Percentiles rank a stretch among this genome's conserved stretches.
Conservation (phyloP, 2,329 filamentous ascomycete species). For the Beauveria scarabaeidicola region DNA sequence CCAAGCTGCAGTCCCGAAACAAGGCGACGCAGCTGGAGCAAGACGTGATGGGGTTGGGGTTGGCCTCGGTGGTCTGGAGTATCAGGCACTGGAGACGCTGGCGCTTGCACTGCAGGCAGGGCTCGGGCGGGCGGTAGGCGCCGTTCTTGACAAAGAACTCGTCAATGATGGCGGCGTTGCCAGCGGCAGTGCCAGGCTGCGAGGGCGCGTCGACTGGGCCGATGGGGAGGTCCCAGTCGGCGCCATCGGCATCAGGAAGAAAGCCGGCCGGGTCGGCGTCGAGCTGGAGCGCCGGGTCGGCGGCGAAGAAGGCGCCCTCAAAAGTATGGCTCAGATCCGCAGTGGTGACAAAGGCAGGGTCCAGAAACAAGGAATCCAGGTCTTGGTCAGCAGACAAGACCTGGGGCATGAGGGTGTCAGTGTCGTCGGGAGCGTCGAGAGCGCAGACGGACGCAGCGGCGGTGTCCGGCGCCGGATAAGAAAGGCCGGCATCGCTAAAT, state of each 20-base stretch:
- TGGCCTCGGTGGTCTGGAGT: constrained; percentile 35
- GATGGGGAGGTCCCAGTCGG: background rate
- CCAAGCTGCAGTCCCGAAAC: constrained; percentile 41
- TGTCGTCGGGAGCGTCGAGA: background rate
- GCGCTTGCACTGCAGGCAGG: constrained; percentile 36
- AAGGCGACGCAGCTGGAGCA: constrained; percentile 44
- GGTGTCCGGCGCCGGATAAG: background rate
- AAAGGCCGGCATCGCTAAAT: constrained; percentile 4
- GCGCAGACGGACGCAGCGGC: background rate
- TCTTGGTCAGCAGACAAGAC: background rate
- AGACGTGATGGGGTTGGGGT: constrained; percentile 38
- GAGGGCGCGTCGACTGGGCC: background rate
- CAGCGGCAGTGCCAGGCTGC: background rate
- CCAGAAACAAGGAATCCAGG: constrained; percentile 2
- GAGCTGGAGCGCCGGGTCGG: background rate
- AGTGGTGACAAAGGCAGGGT: background rate
- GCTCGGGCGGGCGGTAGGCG: constrained; percentile 31
- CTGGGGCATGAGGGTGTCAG: background rate
- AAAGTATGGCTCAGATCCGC: background rate
- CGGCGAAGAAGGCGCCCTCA: background rate
- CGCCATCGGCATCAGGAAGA: background rate
- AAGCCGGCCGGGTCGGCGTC: background rate
- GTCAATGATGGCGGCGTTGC: constrained; percentile 22
- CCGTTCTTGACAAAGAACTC: constrained; percentile 33
- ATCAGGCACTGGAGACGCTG: constrained; percentile 40